Percentiles rank a stretch among this genome's conserved stretches.
Conservation (phyloP, 306 rosid genomes). For the cucumber (Cucumis sativus) region DNA sequence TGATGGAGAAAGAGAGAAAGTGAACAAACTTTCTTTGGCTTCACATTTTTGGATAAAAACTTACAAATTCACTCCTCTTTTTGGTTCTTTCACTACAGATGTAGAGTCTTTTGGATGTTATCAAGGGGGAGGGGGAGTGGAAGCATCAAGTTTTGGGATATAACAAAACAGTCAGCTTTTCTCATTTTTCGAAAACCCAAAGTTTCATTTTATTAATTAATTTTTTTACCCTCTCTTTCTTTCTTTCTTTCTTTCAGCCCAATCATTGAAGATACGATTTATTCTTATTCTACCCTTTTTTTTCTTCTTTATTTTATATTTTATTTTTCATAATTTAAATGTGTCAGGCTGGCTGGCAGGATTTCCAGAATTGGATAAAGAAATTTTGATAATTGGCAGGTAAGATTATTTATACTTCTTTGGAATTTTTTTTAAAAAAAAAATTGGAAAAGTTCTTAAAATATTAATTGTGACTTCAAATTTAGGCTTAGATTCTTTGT, state of each 20-base stretch:
- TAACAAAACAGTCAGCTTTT: background rate
- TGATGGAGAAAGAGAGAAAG: background rate
- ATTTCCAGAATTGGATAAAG: background rate
- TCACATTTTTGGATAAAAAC: background rate
- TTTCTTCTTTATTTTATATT: background rate
- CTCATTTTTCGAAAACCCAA: background rate
- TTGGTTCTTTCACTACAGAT: no score
- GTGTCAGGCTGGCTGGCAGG: background rate
- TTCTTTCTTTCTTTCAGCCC: background rate
- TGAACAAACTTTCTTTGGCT: background rate
- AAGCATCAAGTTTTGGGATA: background rate
- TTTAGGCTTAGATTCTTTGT: background rate
- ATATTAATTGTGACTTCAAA: background rate
- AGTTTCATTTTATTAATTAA: no score
- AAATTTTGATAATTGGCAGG: background rate
- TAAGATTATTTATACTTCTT: background rate
- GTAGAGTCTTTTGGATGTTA: background rate
- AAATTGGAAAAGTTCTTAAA: background rate
- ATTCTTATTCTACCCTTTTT: background rate
- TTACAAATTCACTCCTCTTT: background rate
- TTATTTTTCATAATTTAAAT: background rate
- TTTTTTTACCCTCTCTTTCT: no score
- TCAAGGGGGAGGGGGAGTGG: background rate
- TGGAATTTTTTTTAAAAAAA: no score
- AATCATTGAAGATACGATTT: slow-evolving; percentile 3